Percentiles rank a stretch among this genome's conserved stretches.
Conservation (phyloP, 225 moss, liverwort and hornwort species). For the Pseudoscleropodium purum region DNA sequence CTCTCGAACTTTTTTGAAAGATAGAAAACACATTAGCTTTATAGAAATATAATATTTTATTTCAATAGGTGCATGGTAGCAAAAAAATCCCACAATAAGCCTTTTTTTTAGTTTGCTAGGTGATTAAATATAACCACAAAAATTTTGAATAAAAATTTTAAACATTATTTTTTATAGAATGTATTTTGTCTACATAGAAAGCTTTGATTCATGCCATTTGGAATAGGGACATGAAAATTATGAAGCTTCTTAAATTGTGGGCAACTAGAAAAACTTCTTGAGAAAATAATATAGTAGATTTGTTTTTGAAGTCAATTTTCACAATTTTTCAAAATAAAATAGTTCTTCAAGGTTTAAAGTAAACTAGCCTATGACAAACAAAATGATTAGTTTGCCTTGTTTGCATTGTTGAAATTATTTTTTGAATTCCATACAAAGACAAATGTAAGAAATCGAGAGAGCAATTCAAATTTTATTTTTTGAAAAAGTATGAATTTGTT, state of each 20-base stretch:
- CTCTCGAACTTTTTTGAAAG: fast-evolving
- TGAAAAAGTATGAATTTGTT: no score
- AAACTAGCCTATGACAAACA: no score
- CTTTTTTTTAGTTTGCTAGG: fast-evolving
- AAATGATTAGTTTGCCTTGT: no score
- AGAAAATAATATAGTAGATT: neutral
- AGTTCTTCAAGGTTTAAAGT: neutral
- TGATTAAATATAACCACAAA: neutral
- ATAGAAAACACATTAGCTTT: neutral
- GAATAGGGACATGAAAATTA: neutral
- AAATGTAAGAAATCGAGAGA: no score
- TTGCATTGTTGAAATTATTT: no score
- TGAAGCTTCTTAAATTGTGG: fast-evolving
- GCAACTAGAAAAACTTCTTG: neutral
- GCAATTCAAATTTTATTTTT: no score
- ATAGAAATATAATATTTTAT: no score
- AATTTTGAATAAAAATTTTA: neutral
- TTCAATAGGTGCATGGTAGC: fast-evolving
- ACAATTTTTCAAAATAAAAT: no score
- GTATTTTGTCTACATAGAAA: neutral
- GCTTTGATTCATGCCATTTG: neutral
- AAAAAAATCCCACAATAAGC: neutral
- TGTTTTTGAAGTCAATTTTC: neutral
- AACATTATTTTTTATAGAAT: neutral
- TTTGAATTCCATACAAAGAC: no score